phyloP scores from a whole-genome alignment of 768 basidiomycete genomes.

The Naematelia aurantialba region DNA sequence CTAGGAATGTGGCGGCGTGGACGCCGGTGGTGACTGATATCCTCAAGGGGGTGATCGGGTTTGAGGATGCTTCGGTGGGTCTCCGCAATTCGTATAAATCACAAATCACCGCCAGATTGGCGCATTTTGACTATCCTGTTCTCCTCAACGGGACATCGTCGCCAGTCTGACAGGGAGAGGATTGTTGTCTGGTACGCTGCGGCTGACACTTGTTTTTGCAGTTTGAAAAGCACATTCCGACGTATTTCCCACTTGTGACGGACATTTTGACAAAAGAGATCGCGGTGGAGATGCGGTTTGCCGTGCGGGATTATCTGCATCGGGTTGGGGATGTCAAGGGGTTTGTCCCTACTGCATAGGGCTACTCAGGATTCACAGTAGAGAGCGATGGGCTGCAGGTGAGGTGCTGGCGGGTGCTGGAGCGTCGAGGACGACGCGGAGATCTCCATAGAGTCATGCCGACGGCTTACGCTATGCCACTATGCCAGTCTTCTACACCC shows the following conservation, averaged over 20 bases:
- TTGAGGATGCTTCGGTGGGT: slow-evolving; percentile 86
- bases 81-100: background rate
- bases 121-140: background rate
- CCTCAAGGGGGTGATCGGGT: slow-evolving; percentile 78
- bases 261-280: slow-evolving; percentile 80
- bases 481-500: no score
- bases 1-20: slow-evolving; percentile 94
- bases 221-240: slow-evolving; percentile 83
- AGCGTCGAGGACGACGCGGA: no score
- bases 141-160: no score
- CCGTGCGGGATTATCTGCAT: slow-evolving; percentile 72
- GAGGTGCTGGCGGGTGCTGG: no score
- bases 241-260: slow-evolving; percentile 83
- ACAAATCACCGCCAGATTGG: no score
- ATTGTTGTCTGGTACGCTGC: no score
- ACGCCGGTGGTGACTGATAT: slow-evolving; percentile 98
- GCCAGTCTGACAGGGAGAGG: no score
- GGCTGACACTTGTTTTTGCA: no score
- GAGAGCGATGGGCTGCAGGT: no score
- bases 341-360: background rate
- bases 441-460: no score
- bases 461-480: no score
- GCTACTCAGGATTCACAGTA: background rate
- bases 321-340: slow-evolving; percentile 56
- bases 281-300: slow-evolving; percentile 73